phyloP scores from a whole-genome alignment of 768 basidiomycete genomes.

The Auricularia auricula-judae region DNA sequence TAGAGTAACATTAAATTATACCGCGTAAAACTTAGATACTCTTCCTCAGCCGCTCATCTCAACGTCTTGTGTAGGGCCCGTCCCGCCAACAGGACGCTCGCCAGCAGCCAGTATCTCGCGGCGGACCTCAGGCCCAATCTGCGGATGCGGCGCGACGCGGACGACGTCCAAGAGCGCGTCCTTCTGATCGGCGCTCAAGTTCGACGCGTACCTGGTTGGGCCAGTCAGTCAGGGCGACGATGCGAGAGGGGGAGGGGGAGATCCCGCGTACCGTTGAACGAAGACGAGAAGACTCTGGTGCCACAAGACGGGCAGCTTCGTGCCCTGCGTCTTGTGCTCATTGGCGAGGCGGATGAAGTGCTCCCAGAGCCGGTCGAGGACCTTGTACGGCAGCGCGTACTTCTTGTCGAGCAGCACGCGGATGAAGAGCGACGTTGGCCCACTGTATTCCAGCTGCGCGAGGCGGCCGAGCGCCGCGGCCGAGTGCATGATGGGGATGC shows the following conservation, averaged over 20 bases:
- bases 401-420: conserved; percentile 96
- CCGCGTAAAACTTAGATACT: too few relatives aligned
- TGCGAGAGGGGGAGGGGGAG: not conserved
- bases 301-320: conserved; percentile 91
- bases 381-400: conserved; percentile 94
- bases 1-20: too few relatives aligned
- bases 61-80: conserved; percentile 19
- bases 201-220: conserved; percentile 67
- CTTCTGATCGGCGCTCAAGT: conserved; percentile 94
- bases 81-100: conserved; percentile 23
- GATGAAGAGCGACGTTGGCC: conserved; percentile 93
- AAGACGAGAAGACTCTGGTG: conserved; percentile 94
- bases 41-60: conserved; percentile 1
- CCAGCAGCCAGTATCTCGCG: conserved; percentile 40
- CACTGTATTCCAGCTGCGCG: conserved; percentile 94
- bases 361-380: conserved; percentile 92
- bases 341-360: conserved; percentile 97
- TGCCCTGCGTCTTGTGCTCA: conserved; percentile 59
- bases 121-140: conserved; percentile 83
- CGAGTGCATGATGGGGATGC: conserved; percentile 92
- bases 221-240: not conserved
- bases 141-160: conserved; percentile 71
- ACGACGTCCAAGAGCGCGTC: conserved; percentile 93
- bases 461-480: conserved; percentile 90
- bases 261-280: conserved; percentile 60